Base-by-base conservation (phyloP, 352 stramenopile genomes). In the Phytophthora multivora region DNA sequence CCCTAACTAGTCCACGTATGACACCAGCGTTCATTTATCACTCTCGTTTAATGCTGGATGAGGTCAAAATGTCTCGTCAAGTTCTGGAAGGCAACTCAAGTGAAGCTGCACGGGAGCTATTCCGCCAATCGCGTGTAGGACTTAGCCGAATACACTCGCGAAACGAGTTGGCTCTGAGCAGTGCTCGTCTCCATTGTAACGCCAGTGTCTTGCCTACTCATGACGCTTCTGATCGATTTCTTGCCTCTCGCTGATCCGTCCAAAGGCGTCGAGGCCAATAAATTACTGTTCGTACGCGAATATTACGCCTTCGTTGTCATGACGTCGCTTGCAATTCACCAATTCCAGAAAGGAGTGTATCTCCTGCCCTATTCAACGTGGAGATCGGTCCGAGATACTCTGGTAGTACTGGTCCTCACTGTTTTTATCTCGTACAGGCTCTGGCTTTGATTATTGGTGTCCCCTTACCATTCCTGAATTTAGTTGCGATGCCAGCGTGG, bases 271-370 rank as follows among this genome's bases (percentile, higher is more conserved):
- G 5, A 54, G 4, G 40, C 9, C 4, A 75, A 71, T 33, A 57
- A 45, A 3, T 35, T 42, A 21, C 60, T 71, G 19, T 39, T 51
- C 18, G 9, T 68, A 1, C 66, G 66, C 2, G 42, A 69, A 35
- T 71, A 43, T 38, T 62, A 61, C 35, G 47, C 12, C 16, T 75
- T 51, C 45, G 28, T 61, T 15, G 46, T 71, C 3, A 58, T 69
- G 26, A 64, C 33, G n/a, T 55, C 68, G 15, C 19, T 75, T 19
- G 19, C 2, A 21, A 25, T 40, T 0, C 30, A 53, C 0, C 66
- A 74, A 16, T 66, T 61, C 9, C 50, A 51, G 3, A 50, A 28
- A 26, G 53, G 53, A 31, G 50, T 74, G 5, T 50, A 26, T 8
- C 28, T n/a, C 0, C 50, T 74, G 0, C 40, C 48, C 10, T 60